These are phyloP conservation scores for Phialocephala subalpina DNA, from an alignment of 2,329 filamentous ascomycete species.

Conservation along the genomic window DNA sequence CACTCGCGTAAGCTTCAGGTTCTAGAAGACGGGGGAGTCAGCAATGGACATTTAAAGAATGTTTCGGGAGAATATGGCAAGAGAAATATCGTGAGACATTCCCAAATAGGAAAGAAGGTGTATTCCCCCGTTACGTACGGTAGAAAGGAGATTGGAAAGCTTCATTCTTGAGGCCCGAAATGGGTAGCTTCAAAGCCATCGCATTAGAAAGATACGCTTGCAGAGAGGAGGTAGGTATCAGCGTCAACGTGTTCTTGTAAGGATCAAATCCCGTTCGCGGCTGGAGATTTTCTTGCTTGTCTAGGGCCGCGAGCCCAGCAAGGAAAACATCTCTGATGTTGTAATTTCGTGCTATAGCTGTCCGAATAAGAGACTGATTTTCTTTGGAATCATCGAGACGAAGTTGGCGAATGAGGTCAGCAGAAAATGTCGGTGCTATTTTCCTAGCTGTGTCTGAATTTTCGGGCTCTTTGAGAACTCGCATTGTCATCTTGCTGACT, in stretches of 20 bases:
- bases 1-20: conserved; percentile 4
- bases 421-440: not conserved
- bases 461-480: not conserved
- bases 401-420: conserved; percentile 16
- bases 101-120: no score
- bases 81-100: no score
- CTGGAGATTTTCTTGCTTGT: not conserved
- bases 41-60: no score
- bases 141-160: not conserved
- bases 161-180: conserved; percentile 6
- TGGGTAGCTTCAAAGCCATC: not conserved
- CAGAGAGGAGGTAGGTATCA: not conserved
- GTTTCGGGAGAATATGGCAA: no score
- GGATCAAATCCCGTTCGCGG: not conserved
- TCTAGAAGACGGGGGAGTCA: no score
- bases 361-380: conserved; percentile 20
- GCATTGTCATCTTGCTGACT: not conserved
- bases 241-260: conserved; percentile 13
- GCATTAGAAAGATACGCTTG: conserved; percentile 8
- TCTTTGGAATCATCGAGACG: conserved; percentile 22
- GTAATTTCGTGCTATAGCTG: conserved; percentile 17
- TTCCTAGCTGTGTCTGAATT: not conserved
- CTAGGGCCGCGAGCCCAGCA: conserved; percentile 15
- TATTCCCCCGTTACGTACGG: no score
- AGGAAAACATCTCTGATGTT: conserved; percentile 24